Percentiles rank a stretch among this genome's conserved stretches.
Conservation (phyloP, 2,329 filamentous ascomycete species). For the Apiospora phragmitis region DNA sequence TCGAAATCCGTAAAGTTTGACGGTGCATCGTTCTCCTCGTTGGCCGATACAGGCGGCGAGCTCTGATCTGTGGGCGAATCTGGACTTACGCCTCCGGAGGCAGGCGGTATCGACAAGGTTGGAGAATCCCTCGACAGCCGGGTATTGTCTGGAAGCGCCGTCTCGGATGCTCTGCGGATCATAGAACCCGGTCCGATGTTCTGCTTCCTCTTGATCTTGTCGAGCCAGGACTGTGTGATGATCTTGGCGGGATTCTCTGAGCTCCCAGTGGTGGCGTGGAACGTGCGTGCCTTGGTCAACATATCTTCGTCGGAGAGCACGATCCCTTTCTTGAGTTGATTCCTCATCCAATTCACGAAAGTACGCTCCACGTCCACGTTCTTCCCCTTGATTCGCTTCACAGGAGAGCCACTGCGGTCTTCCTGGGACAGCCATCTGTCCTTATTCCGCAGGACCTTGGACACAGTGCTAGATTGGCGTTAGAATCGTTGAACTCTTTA, state of each 20-base stretch:
- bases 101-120: constrained; percentile 57
- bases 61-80: constrained; percentile 67
- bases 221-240: constrained; percentile 78
- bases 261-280: constrained; percentile 63
- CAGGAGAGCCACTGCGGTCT: constrained; percentile 75
- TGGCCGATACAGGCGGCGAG: constrained; percentile 70
- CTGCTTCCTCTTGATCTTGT: constrained; percentile 94
- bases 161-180: constrained; percentile 60
- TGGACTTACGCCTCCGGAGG: constrained; percentile 63
- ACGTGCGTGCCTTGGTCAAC: constrained; percentile 79
- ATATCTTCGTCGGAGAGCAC: constrained; percentile 79
- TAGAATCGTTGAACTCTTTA: constrained; percentile 26
- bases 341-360: constrained; percentile 82
- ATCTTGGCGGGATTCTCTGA: constrained; percentile 71
- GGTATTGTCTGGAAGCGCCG: constrained; percentile 70
- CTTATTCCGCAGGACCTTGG: constrained; percentile 91
- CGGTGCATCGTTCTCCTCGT: constrained; percentile 65
- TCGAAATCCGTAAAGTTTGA: constrained; percentile 62
- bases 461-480: constrained; percentile 76
- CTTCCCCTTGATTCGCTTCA: constrained; percentile 82
- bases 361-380: constrained; percentile 85
- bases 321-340: constrained; percentile 74
- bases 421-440: constrained; percentile 89
- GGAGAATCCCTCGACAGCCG: constrained; percentile 56
- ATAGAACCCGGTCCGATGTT: constrained; percentile 51